These are phyloP conservation scores for Sclerotinia spermophila DNA, from an alignment of 2,329 filamentous ascomycete species.

Conservation along the genomic window DNA sequence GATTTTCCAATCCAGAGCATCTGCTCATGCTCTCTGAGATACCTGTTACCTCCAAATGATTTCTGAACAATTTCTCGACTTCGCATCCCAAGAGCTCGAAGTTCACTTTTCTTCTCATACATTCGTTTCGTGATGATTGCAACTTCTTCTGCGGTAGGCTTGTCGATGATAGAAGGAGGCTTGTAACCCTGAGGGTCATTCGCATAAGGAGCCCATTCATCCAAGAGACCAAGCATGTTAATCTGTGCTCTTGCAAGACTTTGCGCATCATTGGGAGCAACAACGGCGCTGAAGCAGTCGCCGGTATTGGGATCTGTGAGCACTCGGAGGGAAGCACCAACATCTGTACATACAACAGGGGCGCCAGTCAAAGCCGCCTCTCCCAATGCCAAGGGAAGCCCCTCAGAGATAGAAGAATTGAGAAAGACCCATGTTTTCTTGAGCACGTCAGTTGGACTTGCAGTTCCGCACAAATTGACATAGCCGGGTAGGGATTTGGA, in stretches of 20 bases:
- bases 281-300: constrained; percentile 55
- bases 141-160: constrained; percentile 48
- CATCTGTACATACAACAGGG: constrained; percentile 54
- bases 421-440: constrained; percentile 49
- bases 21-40: constrained; percentile 60
- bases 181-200: constrained; percentile 33
- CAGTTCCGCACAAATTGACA: constrained; percentile 41
- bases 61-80: constrained; percentile 56
- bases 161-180: constrained; percentile 24
- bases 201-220: constrained; percentile 57
- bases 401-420: constrained; percentile 55
- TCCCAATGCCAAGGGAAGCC: constrained; percentile 53
- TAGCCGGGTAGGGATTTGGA: constrained; percentile 32
- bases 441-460: constrained; percentile 43
- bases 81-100: constrained; percentile 55
- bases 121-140: constrained; percentile 51
- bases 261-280: constrained; percentile 60
- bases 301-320: constrained; percentile 51
- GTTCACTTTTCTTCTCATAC: constrained; percentile 54
- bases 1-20: constrained; percentile 49
- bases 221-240: constrained; percentile 57
- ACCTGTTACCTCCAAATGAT: constrained; percentile 56
- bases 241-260: constrained; percentile 60
- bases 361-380: constrained; percentile 55
- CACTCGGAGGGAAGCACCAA: constrained; percentile 52